Base-by-base conservation (phyloP, 805 yeast genomes). In the Myxozyma neglecta region DNA sequence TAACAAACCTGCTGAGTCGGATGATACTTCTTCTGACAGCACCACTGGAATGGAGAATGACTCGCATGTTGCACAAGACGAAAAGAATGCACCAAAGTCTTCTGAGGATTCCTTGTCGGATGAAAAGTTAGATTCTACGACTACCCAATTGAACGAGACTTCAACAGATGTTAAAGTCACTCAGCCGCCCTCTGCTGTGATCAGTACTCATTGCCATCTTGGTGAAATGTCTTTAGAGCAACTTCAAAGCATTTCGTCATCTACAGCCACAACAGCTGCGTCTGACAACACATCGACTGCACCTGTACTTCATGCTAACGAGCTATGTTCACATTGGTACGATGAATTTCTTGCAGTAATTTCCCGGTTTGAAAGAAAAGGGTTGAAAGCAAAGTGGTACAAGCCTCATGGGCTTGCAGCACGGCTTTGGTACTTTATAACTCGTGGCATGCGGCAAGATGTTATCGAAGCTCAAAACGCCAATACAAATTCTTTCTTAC, bases 381-480 rank as follows among this genome's bases (percentile, higher is more conserved):
- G 50, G 8, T 9, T 45, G 13, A 42, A 45, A 39, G 34, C 24
- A 43, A 43, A 43, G 20, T 57, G 68, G 68, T 53, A 35, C 13
- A 46, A 34, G 8, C 61, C 67, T 3, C 48, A 50, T 16, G 64
- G 62, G 13, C 18, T 53, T 10, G 10, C 42, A 3, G 32, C 44
- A 13, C 36, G 44, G 10, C 18, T 77, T 7, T 80, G 83, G 81
- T 74, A 83, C 65, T 66, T 83, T 29, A 57, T 82, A 6, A 74
- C 80, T 53, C 89, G 85, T 63, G 90, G 91, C 53, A 81, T 85
- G 72, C 79, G 81, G 63, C 83, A 83, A 71, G 92, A 88, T 74
- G 84, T 87, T 59, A 82, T 87, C 59, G 44, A 73, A 8, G 69
- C 72, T 18, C 73, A 71, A 56, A 37, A n/a, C 44, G 11, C 48